Evolutionary conservation across 176 grass and related monocot species (phyloP), one percentile per base, ranked within the genome.

Genomic region (Saccharum officinarum): DNA sequence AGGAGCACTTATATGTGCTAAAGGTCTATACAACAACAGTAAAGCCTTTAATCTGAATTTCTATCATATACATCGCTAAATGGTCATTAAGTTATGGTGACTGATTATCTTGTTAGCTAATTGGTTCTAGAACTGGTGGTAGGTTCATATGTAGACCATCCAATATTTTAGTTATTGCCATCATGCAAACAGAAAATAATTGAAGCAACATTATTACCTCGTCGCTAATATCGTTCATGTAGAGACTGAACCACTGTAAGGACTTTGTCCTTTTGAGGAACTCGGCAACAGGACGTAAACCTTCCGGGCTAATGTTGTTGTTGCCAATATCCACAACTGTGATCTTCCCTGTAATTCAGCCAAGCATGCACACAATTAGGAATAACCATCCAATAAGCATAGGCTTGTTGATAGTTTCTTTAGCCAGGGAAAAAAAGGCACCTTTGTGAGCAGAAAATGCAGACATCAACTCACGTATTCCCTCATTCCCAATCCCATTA

Each of bases 271-370:
- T 94, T 88, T 81, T 91, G 64, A 99, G 92, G 85, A 87, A 96
- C 18, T 88, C 88, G 7, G 97, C 93, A 79, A 96, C 89, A 73
- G 90, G 86, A 60, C 75, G 86, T 69, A 92, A 91, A 88, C 97
- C 97, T 86, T 96, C 87, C 0, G 91, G 83, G 42, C 84, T 83
- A 86, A 99, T 96, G 74, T 92, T 89, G 73, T 96, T 99, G 89
- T 96, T 99, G 45, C 97, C 97, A 86, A 99, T 84, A 94, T 99
- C 97, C 82, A 99, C 80, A 61, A 94, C 86, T 54, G 74, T 95
- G 74, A 94, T 88, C 73, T 95, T 85, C 55, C 93, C 97, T 99
- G 77, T 50, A 89, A 82, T 46, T 76, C 67, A 89, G 60, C 26
- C 76, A 87, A 39, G 30, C 37, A 86, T 59, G 84, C 80, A 40